phyloP scores from a whole-genome alignment of 495 filamentous ascomycete genomes.

The Penicillium silybi region DNA sequence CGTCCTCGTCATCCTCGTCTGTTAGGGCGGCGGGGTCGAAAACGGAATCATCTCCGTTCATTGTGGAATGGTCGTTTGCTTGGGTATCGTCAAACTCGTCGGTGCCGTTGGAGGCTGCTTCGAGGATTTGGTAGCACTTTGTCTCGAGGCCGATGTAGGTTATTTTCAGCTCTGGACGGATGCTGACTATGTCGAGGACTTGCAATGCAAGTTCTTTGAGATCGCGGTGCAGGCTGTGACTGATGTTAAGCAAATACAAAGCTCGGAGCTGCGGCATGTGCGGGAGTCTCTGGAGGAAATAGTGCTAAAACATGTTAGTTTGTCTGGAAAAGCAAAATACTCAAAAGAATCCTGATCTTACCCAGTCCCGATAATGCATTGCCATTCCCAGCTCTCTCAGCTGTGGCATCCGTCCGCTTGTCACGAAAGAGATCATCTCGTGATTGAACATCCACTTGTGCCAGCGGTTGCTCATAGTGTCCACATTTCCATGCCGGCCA shows the following conservation, averaged over 20 bases:
- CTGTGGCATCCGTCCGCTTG: conserved; percentile 74
- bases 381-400: conserved; percentile 73
- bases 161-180: conserved; percentile 80
- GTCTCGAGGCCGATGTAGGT: conserved; percentile 75
- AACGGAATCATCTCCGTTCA: conserved; percentile 37
- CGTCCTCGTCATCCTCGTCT: conserved; percentile 37
- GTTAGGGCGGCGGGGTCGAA: conserved; percentile 42
- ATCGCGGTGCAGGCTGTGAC: conserved; percentile 55
- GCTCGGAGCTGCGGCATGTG: conserved; percentile 70
- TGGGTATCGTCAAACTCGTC: conserved; percentile 31
- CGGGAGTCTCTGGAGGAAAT: conserved; percentile 79
- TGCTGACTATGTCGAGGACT: conserved; percentile 77
- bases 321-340: neutral
- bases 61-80: conserved; percentile 37
- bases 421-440: conserved; percentile 73
- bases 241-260: conserved; percentile 73
- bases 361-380: conserved; percentile 84
- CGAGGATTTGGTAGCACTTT: conserved; percentile 89
- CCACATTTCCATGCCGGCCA: conserved; percentile 20
- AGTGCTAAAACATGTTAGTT: conserved; percentile 57
- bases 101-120: conserved; percentile 51
- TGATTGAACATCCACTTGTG: conserved; percentile 74
- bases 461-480: conserved; percentile 46
- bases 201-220: conserved; percentile 76
- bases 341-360: conserved; percentile 36